Conservation (phyloP, 1,284 basidiomycete genomes). For the Phylloporus sp. region DNA sequence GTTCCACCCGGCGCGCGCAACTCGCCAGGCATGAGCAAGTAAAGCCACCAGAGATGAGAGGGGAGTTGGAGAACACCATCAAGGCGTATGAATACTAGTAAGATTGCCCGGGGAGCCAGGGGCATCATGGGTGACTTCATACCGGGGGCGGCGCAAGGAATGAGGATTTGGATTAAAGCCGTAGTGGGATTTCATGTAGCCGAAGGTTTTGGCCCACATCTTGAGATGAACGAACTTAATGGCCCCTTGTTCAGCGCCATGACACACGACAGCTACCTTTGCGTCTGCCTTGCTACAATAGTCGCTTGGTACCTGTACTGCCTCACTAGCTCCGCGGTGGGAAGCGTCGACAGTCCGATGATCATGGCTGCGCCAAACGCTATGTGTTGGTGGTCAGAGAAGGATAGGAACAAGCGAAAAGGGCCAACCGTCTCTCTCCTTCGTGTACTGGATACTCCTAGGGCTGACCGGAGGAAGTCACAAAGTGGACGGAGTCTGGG, state of each 20-base stretch:
- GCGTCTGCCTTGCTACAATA: slow-evolving; percentile 64
- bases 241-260: slow-evolving; percentile 55
- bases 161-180: slow-evolving; percentile 86
- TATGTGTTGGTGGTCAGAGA: slow-evolving; percentile 26
- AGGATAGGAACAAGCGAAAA: background rate
- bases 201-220: slow-evolving; percentile 89
- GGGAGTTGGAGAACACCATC: slow-evolving; percentile 84
- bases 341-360: slow-evolving; percentile 44
- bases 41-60: slow-evolving; percentile 98
- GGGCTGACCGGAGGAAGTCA: background rate
- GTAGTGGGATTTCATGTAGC: slow-evolving; percentile 93
- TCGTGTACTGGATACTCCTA: slow-evolving; percentile 41
- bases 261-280: slow-evolving; percentile 54
- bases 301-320: slow-evolving; percentile 50
- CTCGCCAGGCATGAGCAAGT: slow-evolving; percentile 84
- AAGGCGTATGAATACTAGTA: slow-evolving; percentile 89
- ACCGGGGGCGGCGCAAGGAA: slow-evolving; percentile 97
- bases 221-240: slow-evolving; percentile 67
- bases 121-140: slow-evolving; percentile 95
- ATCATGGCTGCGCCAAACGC: slow-evolving; percentile 58
- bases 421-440: slow-evolving; percentile 52
- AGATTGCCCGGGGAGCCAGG: slow-evolving; percentile 93
- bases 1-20: slow-evolving; percentile 55
- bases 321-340: slow-evolving; percentile 39
- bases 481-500: background rate